These are phyloP conservation scores for Debaryomyces coudertii DNA, from an alignment of 1,139 yeast species.

Conservation along the genomic window DNA sequence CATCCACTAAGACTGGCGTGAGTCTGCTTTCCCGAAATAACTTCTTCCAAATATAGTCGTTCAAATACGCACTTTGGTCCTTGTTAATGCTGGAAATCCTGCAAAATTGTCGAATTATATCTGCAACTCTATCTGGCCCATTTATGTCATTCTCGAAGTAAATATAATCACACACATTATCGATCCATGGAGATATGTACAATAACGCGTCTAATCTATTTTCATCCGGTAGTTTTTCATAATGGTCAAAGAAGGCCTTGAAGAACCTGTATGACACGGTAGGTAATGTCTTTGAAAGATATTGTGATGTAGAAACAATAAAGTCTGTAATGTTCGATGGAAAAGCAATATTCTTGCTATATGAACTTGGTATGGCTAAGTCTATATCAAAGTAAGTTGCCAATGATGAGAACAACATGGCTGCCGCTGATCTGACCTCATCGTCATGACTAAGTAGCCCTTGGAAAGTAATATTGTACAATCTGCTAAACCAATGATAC, in stretches of 20 bases:
- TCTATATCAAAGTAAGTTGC: conserved; percentile 63
- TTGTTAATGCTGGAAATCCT: conserved; percentile 59
- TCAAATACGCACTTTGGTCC: conserved; percentile 37
- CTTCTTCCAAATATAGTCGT: conserved; percentile 70
- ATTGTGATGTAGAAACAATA: conserved; percentile 61
- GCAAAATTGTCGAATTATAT: conserved; percentile 65
- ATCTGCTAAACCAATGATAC: conserved; percentile 55
- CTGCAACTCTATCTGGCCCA: conserved; percentile 66
- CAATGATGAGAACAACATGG: conserved; percentile 64
- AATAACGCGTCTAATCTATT: conserved; percentile 47
- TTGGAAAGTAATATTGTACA: conserved; percentile 66
- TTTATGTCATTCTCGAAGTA: conserved; percentile 53
- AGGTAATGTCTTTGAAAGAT: conserved; percentile 60
- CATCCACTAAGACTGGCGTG: conserved; percentile 64
- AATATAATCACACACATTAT: conserved; percentile 62
- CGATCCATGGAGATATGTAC: conserved; percentile 79
- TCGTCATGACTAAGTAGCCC: conserved; percentile 65
- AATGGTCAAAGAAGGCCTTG: conserved; percentile 61
- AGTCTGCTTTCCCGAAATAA: conserved; percentile 65
- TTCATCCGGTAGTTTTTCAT: conserved; percentile 43
- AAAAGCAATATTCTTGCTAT: conserved; percentile 67
- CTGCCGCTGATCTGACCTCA: conserved; percentile 66
- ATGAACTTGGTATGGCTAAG: conserved; percentile 59
- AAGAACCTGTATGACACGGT: conserved; percentile 64
- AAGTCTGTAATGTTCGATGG: conserved; percentile 73